Evolutionary conservation across 139 green algal species (phyloP).

Genomic region (Ostreobium quekettii): DNA sequence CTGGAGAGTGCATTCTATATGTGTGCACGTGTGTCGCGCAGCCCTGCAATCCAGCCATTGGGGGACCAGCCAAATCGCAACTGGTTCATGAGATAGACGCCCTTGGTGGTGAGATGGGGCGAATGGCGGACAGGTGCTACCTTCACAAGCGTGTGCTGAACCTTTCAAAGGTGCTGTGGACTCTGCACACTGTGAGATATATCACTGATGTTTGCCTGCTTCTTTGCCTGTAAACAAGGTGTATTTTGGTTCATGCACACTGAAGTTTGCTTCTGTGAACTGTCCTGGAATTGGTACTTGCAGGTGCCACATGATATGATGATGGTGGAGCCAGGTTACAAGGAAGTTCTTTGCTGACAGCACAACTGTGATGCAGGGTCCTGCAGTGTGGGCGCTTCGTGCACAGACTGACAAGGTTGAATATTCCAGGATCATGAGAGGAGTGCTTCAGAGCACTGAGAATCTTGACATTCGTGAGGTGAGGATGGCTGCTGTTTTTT

Average conservation of each 20-base stretch:
- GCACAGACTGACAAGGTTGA: constrained; percentile 97
- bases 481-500: constrained; percentile 50
- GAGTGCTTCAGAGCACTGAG: constrained; percentile 63
- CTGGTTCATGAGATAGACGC: constrained; percentile 96
- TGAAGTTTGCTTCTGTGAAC: not conserved
- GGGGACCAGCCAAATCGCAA: constrained; percentile 88
- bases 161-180: constrained; percentile 54
- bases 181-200: not conserved
- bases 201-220: not conserved
- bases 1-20: too few relatives aligned
- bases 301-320: too few relatives aligned
- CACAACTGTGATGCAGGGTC: constrained; percentile 47
- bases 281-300: constrained; percentile 3
- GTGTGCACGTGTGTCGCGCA: constrained; percentile 23
- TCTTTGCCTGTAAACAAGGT: constrained; percentile 5
- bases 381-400: constrained; percentile 92
- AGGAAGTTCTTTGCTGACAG: constrained; percentile 5
- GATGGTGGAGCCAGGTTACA: too few relatives aligned
- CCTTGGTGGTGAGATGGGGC: constrained; percentile 89
- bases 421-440: constrained; percentile 66
- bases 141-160: constrained; percentile 96
- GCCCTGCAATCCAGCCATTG: constrained; percentile 81
- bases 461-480: constrained; percentile 85
- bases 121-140: constrained; percentile 85
- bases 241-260: not conserved